Percentiles rank a stretch among this genome's conserved stretches.
These are phyloP conservation scores for Ogataea nonfermentans DNA, from an alignment of 805 yeast genomes.

Conservation along the genomic window DNA sequence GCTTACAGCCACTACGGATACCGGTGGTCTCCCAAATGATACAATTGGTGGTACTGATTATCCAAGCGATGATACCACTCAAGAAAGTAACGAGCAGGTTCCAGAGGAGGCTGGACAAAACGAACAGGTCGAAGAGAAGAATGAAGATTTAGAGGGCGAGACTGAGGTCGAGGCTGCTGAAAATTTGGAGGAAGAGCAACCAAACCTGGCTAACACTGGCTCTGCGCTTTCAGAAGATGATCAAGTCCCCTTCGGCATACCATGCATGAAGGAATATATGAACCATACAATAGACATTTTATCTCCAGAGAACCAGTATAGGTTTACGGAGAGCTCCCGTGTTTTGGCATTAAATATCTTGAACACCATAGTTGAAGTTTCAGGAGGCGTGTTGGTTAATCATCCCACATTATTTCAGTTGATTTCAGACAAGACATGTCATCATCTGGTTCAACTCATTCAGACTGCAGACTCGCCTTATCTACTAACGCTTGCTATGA, in stretches of 20 bases:
- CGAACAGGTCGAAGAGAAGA: slow-evolving; percentile 1
- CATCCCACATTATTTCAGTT: slow-evolving; percentile 68
- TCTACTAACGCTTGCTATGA: slow-evolving; percentile 71
- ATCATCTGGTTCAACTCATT: slow-evolving; percentile 76
- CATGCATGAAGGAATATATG: slow-evolving; percentile 73
- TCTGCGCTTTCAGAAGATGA: slow-evolving; percentile 26
- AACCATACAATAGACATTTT: slow-evolving; percentile 75
- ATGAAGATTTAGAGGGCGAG: not conserved
- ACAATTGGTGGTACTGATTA: slow-evolving; percentile 49
- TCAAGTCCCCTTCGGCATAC: slow-evolving; percentile 62
- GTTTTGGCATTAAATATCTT: slow-evolving; percentile 77
- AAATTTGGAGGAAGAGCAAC: not conserved
- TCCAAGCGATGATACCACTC: slow-evolving; percentile 1
- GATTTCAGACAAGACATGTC: slow-evolving; percentile 79
- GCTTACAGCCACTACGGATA: slow-evolving; percentile 24
- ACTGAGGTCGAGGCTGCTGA: not conserved
- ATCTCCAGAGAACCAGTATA: slow-evolving; percentile 77
- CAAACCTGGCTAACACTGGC: not conserved
- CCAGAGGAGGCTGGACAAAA: slow-evolving; percentile 5
- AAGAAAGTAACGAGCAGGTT: not conserved
- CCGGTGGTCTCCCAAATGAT: slow-evolving; percentile 50
- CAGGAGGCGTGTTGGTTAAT: slow-evolving; percentile 59
- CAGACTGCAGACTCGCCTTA: slow-evolving; percentile 72
- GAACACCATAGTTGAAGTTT: slow-evolving; percentile 75
- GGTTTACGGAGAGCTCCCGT: slow-evolving; percentile 84